phyloP scores from a whole-genome alignment of 148 eudicot species.

The Limonium bicolor region DNA sequence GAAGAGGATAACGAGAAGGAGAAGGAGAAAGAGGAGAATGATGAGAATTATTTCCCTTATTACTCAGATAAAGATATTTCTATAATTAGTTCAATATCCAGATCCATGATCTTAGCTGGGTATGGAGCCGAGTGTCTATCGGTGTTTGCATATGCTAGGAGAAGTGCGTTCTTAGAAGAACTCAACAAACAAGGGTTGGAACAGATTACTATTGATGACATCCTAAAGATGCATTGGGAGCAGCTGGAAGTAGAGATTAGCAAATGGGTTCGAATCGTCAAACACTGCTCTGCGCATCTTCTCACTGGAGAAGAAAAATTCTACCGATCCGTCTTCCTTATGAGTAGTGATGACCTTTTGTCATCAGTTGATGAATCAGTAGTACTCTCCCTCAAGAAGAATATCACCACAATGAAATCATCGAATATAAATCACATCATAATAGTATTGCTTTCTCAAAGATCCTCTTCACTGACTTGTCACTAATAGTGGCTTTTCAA shows the following conservation, averaged over 20 bases:
- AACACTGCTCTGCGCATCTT: conserved; percentile 24
- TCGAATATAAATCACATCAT: no score
- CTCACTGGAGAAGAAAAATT: conserved; percentile 36
- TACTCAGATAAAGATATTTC: conserved; percentile 19
- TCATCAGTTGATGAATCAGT: no score
- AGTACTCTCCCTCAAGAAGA: no score
- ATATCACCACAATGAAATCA: no score
- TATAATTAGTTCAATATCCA: conserved; percentile 20
- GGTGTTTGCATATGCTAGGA: conserved; percentile 25
- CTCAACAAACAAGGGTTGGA: conserved; percentile 33
- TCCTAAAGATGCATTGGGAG: conserved; percentile 53
- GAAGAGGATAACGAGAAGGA: neutral
- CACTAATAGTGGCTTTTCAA: conserved; percentile 8
- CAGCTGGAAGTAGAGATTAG: conserved; percentile 37
- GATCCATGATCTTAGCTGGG: conserved; percentile 40
- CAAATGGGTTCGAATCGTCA: conserved; percentile 43
- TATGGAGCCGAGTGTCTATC: conserved; percentile 46
- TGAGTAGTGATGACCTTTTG: no score
- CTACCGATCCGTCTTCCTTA: conserved; percentile 25
- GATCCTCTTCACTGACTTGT: conserved; percentile 11
- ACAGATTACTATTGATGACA: conserved; percentile 44
- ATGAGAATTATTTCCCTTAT: conserved; percentile 15
- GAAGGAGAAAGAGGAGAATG: neutral
- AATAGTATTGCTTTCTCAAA: neutral
- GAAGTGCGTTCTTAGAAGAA: conserved; percentile 25